Evolutionary conservation across 495 filamentous ascomycete genomes (phyloP), one percentile per base, ranked within the genome.

Genomic region (Aspergillus bertholletiae): DNA sequence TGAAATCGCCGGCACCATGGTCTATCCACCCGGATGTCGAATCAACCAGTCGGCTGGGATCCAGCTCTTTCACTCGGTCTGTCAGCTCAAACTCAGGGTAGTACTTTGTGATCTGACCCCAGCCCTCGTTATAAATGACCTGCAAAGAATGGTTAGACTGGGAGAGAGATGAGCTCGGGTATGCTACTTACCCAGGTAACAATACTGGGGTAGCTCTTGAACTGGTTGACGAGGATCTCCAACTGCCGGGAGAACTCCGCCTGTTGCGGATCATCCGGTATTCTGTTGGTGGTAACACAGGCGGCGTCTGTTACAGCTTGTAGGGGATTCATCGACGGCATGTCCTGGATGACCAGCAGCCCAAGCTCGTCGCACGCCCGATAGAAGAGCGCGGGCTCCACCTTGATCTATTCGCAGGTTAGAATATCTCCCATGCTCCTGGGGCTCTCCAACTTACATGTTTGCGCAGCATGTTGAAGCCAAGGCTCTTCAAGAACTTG

Each of bases 81-180:
- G 83, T 83, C 15, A 88, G 62, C 9, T 62, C 68, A 20, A 80
- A 78, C 55, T 87, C 84, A 1, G 84, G 82, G 48, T 78, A 71
- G 13, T 63, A 63, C 3, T 72, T 46, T 1, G 53, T 72, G 21
- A 77, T 64, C 54, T 88, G 85, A 8, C 83, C 85, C 85, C 85
- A 88, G 27, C 84, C 85, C 61, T 88, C 85, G 62, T 88, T 88
- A 63, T 88, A 88, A 56, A 88, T 80, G 34, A 86, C 65, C 80
- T 83, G 35, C 5, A 2, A 37, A 15, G 22, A 8, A 37, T 0
- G 27, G 32, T 59, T 49, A 67, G 43, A 56, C 24, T n/a, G 30
- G 52, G 9, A 27, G 5, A 21, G 28, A 27, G 23, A 46, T 2
- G n/a, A 49, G 5, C n/a, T 9, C 4, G 46, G 20, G 8, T 4